Evolutionary conservation across 345 rosid genomes (phyloP), one percentile per base, ranked within the genome.

Genomic region (Syzygium grande): DNA sequence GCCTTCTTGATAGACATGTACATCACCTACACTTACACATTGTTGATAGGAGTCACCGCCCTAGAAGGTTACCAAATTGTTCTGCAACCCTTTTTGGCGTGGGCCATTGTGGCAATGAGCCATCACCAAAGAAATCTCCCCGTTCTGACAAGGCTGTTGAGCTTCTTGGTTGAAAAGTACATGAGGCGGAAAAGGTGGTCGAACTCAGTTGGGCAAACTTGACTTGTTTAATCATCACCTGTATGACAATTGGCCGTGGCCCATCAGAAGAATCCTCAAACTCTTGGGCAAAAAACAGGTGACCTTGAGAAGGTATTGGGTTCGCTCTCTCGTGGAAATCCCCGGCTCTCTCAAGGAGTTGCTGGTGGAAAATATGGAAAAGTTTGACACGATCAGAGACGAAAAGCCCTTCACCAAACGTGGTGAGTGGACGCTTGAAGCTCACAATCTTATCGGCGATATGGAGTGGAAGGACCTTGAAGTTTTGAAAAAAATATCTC

Each of bases 11-110:
- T 80, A 10, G 93, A 93, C 30, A 87, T 89, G 80, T 49, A 58
- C 41, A 86, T 92, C 3, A 86, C 91, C 4, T 93, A 89, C 51
- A 56, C 86, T 25, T 85, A 41, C 1, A 88, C 88, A 17, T 77
- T 94, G 87, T 88, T 93, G 9, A 77, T 65, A 19, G 93, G 90
- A 6, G 91, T 91, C 12, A 52, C 91, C 84, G 85, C 59, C 41
- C 52, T 92, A 27, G 93, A 94, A 55, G 5, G 85, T 51, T 88
- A 84, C 53, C 78, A 88, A 13, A 30, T 88, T 7, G 8, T 73
- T 4, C 15, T 7, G 9, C 85, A 43, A 12, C 34, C 79, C 12
- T 51, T 86, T 61, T 89, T 88, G 4, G 88, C n/a, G 11, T 84
- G 88, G 89, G 86, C 86, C 14, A 55, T n/a, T 27, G 79, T 87